Conservation (phyloP, 2,329 filamentous ascomycete species). For the Fusarium continuum region DNA sequence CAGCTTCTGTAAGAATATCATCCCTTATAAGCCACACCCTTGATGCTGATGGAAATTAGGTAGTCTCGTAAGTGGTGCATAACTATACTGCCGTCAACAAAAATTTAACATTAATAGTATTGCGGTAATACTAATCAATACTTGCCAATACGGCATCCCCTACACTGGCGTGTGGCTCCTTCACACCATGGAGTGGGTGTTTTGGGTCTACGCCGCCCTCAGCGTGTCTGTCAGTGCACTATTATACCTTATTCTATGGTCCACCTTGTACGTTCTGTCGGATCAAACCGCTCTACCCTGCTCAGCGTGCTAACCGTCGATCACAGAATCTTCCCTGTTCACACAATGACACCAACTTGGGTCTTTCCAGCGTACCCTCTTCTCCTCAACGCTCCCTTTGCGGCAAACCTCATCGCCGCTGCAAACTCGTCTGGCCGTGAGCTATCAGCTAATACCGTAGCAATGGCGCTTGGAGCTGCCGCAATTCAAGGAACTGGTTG, state of each 20-base stretch:
- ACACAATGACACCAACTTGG: constrained; percentile 88
- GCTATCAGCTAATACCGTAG: constrained; percentile 51
- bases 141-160: constrained; percentile 78
- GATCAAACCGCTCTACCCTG: background rate
- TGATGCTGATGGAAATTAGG: constrained; percentile 41
- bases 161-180: constrained; percentile 70
- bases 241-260: constrained; percentile 79
- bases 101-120: constrained; percentile 57
- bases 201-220: constrained; percentile 77
- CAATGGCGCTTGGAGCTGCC: constrained; percentile 60
- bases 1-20: constrained; percentile 62
- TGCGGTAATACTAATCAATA: constrained; percentile 80
- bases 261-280: constrained; percentile 57
- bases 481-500: constrained; percentile 65
- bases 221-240: constrained; percentile 74
- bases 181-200: constrained; percentile 69
- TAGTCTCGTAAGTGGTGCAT: constrained; percentile 53
- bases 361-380: constrained; percentile 88
- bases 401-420: constrained; percentile 63
- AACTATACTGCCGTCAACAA: background rate
- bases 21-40: constrained; percentile 8
- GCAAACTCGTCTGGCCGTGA: constrained; percentile 41
- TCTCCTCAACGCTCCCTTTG: constrained; percentile 79
- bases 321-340: constrained; percentile 67
- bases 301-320: background rate